Conservation (phyloP, 2,329 filamentous ascomycete genomes). For the Harringtonia lauricola region DNA sequence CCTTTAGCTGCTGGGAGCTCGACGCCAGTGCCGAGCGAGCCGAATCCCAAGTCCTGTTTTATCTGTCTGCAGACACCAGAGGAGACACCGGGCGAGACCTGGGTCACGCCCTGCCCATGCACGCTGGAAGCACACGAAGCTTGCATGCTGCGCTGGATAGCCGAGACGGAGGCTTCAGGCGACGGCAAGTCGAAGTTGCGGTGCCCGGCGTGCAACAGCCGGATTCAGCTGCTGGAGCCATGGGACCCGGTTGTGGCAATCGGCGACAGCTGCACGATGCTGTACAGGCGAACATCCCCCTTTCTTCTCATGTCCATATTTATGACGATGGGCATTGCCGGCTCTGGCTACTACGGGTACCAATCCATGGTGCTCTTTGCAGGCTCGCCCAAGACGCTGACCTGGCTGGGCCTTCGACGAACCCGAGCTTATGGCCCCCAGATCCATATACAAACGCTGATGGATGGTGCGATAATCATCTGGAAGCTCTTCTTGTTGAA, state of each 20-base stretch:
- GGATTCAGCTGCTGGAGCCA: conserved; percentile 66
- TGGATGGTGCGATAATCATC: conserved; percentile 8
- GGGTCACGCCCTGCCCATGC: conserved; percentile 86
- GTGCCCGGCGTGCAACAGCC: conserved; percentile 83
- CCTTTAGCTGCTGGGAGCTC: no score
- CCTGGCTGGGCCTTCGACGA: conserved; percentile 24
- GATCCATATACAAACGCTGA: not conserved
- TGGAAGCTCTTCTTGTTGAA: conserved; percentile 24
- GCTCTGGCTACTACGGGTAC: conserved; percentile 42
- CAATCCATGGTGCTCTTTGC: conserved; percentile 40
- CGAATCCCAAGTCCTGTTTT: conserved; percentile 33
- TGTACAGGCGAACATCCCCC: conserved; percentile 43
- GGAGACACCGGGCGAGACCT: conserved; percentile 39
- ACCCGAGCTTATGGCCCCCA: not conserved
- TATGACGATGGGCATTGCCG: conserved; percentile 37
- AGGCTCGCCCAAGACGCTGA: conserved; percentile 31
- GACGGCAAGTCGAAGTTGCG: conserved; percentile 52
- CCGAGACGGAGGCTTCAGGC: conserved; percentile 66
- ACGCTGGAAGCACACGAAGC: conserved; percentile 83
- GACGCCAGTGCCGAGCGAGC: not conserved
- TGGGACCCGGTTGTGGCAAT: conserved; percentile 61
- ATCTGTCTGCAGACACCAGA: conserved; percentile 50
- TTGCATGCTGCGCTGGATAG: conserved; percentile 85
- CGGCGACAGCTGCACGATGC: conserved; percentile 45
- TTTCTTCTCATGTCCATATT: conserved; percentile 55